Conservation (phyloP, 176 grass and related monocot species). For the Elaeis guineensis region DNA sequence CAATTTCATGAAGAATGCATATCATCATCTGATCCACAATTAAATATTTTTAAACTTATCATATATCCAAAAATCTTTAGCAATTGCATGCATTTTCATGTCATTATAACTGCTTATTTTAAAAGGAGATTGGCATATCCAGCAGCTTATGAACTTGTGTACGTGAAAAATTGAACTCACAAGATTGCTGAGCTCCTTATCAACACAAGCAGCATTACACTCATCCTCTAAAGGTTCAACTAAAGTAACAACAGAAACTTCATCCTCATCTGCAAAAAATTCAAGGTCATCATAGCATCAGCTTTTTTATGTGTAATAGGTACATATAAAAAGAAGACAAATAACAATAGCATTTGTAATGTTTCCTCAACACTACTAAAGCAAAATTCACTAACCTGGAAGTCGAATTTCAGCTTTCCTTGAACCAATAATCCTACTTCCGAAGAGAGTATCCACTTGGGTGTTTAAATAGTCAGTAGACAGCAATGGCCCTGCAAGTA, state of each 20-base stretch:
- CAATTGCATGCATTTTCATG: too few relatives aligned
- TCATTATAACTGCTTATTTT: too few relatives aligned
- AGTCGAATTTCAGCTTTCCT: constrained; percentile 32
- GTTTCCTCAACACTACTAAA: too few relatives aligned
- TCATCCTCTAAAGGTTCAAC: constrained; percentile 44
- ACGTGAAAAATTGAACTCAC: constrained; percentile 29
- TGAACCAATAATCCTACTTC: constrained; percentile 48
- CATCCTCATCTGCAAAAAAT: constrained; percentile 55
- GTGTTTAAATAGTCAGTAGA: constrained; percentile 34
- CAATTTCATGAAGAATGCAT: too few relatives aligned
- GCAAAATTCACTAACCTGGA: constrained; percentile 48
- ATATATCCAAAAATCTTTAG: too few relatives aligned
- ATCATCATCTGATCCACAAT: too few relatives aligned
- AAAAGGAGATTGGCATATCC: not conserved
- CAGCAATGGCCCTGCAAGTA: constrained; percentile 19
- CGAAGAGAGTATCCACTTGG: constrained; percentile 35
- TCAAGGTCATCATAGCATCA: too few relatives aligned
- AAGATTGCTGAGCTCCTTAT: constrained; percentile 58
- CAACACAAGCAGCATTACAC: constrained; percentile 51
- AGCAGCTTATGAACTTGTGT: not conserved
- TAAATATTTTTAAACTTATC: too few relatives aligned
- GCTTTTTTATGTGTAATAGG: too few relatives aligned
- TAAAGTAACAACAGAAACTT: constrained; percentile 59
- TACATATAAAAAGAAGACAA: too few relatives aligned
- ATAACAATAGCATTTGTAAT: too few relatives aligned